Percentiles rank a stretch among this genome's conserved stretches.
Evolutionary conservation across 1,139 yeast genomes (phyloP).

Genomic region (Casaregolazyma suthepensis): DNA sequence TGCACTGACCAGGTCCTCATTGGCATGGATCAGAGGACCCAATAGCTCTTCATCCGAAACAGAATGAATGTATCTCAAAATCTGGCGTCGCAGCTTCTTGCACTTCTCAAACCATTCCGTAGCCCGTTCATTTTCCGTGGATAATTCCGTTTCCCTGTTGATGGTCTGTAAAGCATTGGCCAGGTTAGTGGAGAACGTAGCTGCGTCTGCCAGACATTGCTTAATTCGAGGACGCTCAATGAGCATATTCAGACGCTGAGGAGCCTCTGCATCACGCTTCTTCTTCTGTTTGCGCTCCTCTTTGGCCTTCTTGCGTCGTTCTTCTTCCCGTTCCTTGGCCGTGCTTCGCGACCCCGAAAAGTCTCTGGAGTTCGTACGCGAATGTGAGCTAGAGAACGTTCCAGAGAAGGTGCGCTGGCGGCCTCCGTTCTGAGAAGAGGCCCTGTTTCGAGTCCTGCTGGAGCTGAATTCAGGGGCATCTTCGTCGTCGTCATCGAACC

Average conservation of each 20-base stretch:
- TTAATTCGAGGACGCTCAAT: conserved; percentile 73
- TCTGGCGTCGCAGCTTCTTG: conserved; percentile 66
- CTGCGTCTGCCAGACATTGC: conserved; percentile 65
- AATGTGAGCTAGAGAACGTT: not conserved
- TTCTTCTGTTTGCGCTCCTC: not conserved
- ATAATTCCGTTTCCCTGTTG: conserved; percentile 42
- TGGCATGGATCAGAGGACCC: conserved; percentile 80
- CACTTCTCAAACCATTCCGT: conserved; percentile 64
- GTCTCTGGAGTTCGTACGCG: not conserved
- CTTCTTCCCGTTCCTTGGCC: conserved; percentile 14
- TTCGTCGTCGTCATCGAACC: conserved; percentile 3
- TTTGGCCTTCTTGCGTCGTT: not conserved
- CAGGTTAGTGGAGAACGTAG: conserved; percentile 68
- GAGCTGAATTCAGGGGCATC: not conserved
- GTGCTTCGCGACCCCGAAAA: conserved; percentile 20
- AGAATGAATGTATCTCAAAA: conserved; percentile 73
- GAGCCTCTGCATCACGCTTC: not conserved
- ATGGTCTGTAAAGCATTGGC: conserved; percentile 58
- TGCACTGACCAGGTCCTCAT: conserved; percentile 76
- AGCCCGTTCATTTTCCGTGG: conserved; percentile 58
- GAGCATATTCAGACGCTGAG: conserved; percentile 43
- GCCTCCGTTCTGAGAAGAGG: not conserved
- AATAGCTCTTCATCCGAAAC: conserved; percentile 76
- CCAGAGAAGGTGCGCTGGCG: not conserved
- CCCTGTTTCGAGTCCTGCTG: not conserved